Evolutionary conservation across 1,139 yeast species (phyloP).

Genomic region (Yamadazyma diospyri): DNA sequence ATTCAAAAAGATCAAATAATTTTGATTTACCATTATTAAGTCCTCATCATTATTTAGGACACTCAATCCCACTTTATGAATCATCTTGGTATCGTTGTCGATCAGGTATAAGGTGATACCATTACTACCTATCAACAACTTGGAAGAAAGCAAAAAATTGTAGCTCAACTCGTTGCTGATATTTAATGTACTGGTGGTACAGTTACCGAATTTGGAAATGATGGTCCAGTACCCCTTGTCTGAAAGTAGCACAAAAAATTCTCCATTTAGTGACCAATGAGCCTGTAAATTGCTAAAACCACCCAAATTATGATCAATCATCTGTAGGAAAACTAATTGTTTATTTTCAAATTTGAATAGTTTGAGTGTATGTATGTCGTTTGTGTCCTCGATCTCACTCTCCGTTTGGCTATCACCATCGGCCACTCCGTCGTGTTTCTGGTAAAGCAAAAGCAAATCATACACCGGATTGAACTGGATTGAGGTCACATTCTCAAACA

Average conservation of each 20-base stretch:
- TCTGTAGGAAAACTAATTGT: constrained; percentile 8
- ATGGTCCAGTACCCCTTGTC: constrained; percentile 30
- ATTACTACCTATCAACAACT: constrained; percentile 25
- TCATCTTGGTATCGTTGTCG: constrained; percentile 15
- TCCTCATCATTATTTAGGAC: constrained; percentile 15
- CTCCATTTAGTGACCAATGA: constrained; percentile 39
- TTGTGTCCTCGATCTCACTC: neutral
- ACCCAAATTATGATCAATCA: constrained; percentile 7
- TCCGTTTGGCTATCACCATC: neutral
- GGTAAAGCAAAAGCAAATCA: constrained; percentile 19
- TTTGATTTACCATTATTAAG: constrained; percentile 23
- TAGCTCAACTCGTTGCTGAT: constrained; percentile 24
- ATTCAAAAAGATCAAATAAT: constrained; percentile 26
- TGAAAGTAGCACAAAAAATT: constrained; percentile 25
- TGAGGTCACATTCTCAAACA: constrained; percentile 8
- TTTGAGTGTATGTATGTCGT: constrained; percentile 4
- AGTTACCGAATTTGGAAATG: constrained; percentile 34
- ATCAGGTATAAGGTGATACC: constrained; percentile 24
- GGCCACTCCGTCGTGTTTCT: neutral
- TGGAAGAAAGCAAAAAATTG: constrained; percentile 23
- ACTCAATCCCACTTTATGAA: constrained; percentile 23
- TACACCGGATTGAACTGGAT: constrained; percentile 26
- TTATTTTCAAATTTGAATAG: constrained; percentile 7
- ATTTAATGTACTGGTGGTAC: constrained; percentile 26
- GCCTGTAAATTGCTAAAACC: constrained; percentile 6